Base-by-base conservation (phyloP, 257 asterid genomes). In the Solanum pinnatisectum region DNA sequence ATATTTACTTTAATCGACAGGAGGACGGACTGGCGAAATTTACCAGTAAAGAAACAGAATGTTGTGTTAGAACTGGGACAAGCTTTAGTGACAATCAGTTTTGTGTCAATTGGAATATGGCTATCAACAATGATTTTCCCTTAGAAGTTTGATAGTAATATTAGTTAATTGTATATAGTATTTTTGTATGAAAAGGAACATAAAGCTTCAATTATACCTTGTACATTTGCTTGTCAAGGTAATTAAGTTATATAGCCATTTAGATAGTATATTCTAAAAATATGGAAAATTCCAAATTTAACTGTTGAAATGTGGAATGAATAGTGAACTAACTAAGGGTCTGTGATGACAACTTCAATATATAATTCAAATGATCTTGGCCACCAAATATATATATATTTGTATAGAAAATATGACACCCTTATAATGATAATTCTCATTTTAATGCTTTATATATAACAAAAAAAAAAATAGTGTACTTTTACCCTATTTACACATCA, bases 31-130 rank as follows among this genome's bases (percentile, higher is more conserved):
- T 97, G 99, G 99, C 87, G 84, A 74, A 94, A 85, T 87, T 73
- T 94, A 90, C 94, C 94, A 2, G 87, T 82, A 88, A 90, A 91
- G 90, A 76, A 92, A 91, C 95, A 94, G 22, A 94, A 95, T 88
- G 15, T 93, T 16, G 91, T 90, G 74, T 73, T 88, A 5, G 98
- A 95, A 92, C 70, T 94, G n/a, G 96, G 90, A 37, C 98, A 94
- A 90, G 96, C 95, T 88, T 87, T 92, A 90, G 97, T 93, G 23
- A 96, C 98, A 23, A 71, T 97, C 87, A 92, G 95, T 49, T 81
- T 93, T 59, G 98, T 96, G 44, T 93, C 98, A 67, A 86, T 95
- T 79, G 98, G 98, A 89, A 93, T 96, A 87, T 96, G 98, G 99
- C 86, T 95, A 84, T 86, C 96, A n/a, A 91, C 96, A 83, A 88